A percentile compares a stretch with the other conserved stretches of the same genome.
Evolutionary conservation across 75 land plant species (phyloP).

Genomic region (Sequoia sempervirens): DNA sequence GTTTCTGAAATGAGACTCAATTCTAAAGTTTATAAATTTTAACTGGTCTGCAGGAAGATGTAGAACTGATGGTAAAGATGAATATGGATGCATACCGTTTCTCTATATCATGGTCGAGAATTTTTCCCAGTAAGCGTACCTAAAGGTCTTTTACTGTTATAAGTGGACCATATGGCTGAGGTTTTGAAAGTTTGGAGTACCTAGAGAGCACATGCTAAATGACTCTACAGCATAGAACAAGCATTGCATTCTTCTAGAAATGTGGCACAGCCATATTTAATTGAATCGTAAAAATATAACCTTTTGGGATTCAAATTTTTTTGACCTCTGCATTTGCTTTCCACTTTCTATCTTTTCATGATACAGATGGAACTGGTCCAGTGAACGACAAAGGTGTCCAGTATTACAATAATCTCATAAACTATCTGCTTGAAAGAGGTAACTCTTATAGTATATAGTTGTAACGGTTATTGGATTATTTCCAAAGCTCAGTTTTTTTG

Average conservation of each 20-base stretch:
- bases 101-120: conserved; percentile 45
- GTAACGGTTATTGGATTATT: background rate
- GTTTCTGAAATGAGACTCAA: background rate
- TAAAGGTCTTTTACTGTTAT: background rate
- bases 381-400: conserved; percentile 27
- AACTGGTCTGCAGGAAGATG: conserved; percentile 23
- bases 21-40: background rate
- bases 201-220: too few species aligned
- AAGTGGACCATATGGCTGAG: background rate
- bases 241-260: background rate
- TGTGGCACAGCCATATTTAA: background rate
- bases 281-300: background rate
- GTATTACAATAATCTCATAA: conserved; percentile 40
- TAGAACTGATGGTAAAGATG: conserved; percentile 25
- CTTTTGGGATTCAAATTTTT: background rate
- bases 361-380: conserved; percentile 32
- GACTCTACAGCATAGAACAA: background rate
- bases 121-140: conserved; percentile 26
- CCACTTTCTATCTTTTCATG: background rate
- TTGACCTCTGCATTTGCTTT: background rate
- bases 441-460: background rate
- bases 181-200: background rate
- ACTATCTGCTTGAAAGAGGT: conserved; percentile 23
- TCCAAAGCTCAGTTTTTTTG: background rate
- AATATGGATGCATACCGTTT: conserved; percentile 42